Conservation (phyloP, 345 rosid species). For the Conringia planisiliqua region DNA sequence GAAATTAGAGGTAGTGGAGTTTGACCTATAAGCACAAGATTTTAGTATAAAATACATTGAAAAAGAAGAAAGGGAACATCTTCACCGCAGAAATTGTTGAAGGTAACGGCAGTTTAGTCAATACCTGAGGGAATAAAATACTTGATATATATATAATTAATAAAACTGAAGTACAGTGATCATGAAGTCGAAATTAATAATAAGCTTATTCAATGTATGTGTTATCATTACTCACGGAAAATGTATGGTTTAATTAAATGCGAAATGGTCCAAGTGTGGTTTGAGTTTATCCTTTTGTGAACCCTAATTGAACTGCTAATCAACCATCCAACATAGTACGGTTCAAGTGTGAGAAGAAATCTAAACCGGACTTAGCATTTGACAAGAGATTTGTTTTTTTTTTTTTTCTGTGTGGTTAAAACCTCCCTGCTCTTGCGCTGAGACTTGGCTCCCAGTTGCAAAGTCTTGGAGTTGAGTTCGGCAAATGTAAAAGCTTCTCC, state of each 20-base stretch:
- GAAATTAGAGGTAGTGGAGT: conserved; percentile 28
- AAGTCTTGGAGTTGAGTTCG: conserved; percentile 18
- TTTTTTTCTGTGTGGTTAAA: neutral
- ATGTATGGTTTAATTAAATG: neutral
- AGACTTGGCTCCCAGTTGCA: conserved; percentile 31
- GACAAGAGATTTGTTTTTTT: too few species aligned
- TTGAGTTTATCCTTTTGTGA: neutral
- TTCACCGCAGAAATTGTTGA: conserved; percentile 1
- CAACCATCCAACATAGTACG: neutral
- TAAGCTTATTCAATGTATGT: conserved; percentile 14
- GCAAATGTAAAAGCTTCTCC: neutral
- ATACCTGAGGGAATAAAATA: conserved; percentile 23
- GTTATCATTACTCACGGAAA: neutral
- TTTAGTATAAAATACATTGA: conserved; percentile 2
- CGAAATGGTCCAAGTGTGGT: neutral
- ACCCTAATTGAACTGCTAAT: neutral
- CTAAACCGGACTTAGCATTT: too few species aligned
- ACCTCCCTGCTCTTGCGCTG: conserved; percentile 1
- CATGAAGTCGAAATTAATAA: conserved; percentile 1
- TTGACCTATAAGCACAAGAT: conserved; percentile 29
- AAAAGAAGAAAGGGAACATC: neutral
- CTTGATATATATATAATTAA: neutral
- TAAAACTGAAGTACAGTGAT: neutral
- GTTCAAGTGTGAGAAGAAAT: neutral
- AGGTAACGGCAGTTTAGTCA: conserved; percentile 19